Evolutionary conservation across 2,329 filamentous ascomycete genomes (phyloP).

Genomic region (Nigrospora sphaerica): DNA sequence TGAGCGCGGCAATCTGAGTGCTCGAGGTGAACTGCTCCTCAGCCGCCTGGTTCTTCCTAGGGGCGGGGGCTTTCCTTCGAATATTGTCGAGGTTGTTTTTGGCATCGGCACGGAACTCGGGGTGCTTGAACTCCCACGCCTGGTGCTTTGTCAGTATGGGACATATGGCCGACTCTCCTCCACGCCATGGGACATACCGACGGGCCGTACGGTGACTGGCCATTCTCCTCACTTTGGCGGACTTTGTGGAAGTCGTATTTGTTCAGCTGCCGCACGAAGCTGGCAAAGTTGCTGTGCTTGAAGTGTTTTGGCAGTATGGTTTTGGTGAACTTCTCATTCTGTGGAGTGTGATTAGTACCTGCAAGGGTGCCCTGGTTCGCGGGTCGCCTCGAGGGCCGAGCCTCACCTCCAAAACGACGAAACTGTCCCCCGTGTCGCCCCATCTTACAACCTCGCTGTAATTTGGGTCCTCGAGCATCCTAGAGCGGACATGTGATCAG

Average conservation of each 20-base stretch:
- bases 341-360: conserved; percentile 2
- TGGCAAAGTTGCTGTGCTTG: conserved; percentile 78
- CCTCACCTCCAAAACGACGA: conserved; percentile 89
- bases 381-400: neutral
- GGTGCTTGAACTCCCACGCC: conserved; percentile 97
- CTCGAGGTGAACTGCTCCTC: conserved; percentile 72
- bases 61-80: conserved; percentile 85
- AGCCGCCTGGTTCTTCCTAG: conserved; percentile 61
- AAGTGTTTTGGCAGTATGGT: conserved; percentile 77
- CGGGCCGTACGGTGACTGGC: conserved; percentile 72
- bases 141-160: conserved; percentile 31
- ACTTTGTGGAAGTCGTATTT: conserved; percentile 87
- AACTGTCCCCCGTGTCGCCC: conserved; percentile 91
- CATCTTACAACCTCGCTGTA: conserved; percentile 91
- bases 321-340: conserved; percentile 93
- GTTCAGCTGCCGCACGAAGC: conserved; percentile 71
- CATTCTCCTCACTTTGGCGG: conserved; percentile 80
- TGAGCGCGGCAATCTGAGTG: conserved; percentile 84
- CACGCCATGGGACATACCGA: conserved; percentile 46
- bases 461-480: conserved; percentile 93
- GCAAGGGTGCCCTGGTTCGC: neutral
- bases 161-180: neutral
- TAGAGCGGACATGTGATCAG: conserved; percentile 27
- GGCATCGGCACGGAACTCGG: conserved; percentile 90
- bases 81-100: conserved; percentile 97